Evolutionary conservation across 2,329 filamentous ascomycete species (phyloP), one percentile per base, ranked within the genome.

Genomic region (Aspergillus ruber): DNA sequence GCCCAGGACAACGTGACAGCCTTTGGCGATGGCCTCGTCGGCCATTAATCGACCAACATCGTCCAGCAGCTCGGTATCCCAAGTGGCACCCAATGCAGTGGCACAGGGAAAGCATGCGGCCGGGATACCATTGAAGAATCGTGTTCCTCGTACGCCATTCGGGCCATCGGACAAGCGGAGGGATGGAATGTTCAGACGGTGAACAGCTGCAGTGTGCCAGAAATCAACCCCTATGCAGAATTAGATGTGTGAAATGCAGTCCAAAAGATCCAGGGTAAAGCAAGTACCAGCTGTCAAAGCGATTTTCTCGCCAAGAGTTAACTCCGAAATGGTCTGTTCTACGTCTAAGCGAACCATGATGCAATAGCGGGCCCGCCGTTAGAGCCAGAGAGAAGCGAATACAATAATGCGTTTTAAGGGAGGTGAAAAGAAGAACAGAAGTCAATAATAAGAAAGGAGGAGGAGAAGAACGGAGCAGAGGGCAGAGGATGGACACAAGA

Each of bases 61-160:
- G 50, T 82, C 76, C 21, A 90, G 75, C 33, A 91, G 72, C 5
- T 83, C 76, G 42, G 80, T 77, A 60, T 91, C 87, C 85, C 86
- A 93, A 29, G 87, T 89, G 38, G 86, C 84, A 6, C 86, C 87
- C 40, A 91, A 77, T 0, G 85, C 88, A 47, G 88, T 82, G 47
- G 86, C 86, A 56, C 86, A 90, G 6, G 88, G 88, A 54, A 91
- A 86, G 42, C 89, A 77, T 15, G 87, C 87, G 35, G 87, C 86
- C 73, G 87, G 61, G 9, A 63, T 82, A 17, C 83, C 83, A 38
- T 83, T 83, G 43, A 85, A 84, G 62, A 85, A 86, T 15, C 82
- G 78, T 2, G 80, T 82, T 13, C 84, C 84, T 20, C 84, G 80
- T 40, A 83, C 82, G 23, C 84, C 84, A 63, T 86, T 86, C 2